Evolutionary conservation across 2,329 filamentous ascomycete species (phyloP).

Genomic region (Xylariaceae sp.): DNA sequence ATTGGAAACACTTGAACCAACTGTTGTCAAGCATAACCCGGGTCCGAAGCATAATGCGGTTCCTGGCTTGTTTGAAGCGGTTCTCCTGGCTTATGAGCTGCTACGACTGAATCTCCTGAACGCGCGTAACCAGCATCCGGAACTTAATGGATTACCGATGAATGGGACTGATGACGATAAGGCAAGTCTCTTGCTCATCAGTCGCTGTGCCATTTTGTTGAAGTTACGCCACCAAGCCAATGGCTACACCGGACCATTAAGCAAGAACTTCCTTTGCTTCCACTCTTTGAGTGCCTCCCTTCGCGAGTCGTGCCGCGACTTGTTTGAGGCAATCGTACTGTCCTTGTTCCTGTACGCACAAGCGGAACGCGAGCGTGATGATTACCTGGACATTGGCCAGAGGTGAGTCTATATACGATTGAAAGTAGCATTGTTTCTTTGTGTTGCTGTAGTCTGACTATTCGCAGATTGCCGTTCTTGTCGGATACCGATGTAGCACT

Average conservation of each 20-base stretch:
- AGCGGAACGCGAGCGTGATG: conserved; percentile 62
- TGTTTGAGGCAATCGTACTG: conserved; percentile 76
- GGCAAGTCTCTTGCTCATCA: conserved; percentile 72
- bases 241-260: conserved; percentile 91
- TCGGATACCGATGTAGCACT: conserved; percentile 68
- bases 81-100: conserved; percentile 80
- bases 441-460: conserved; percentile 15
- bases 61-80: conserved; percentile 63
- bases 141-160: conserved; percentile 51
- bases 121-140: conserved; percentile 54
- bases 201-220: conserved; percentile 76
- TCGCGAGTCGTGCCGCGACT: conserved; percentile 70
- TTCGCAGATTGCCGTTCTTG: conserved; percentile 57
- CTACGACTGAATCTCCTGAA: conserved; percentile 74
- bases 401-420: conserved; percentile 44
- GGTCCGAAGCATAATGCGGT: conserved; percentile 36
- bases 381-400: conserved; percentile 64
- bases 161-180: conserved; percentile 66
- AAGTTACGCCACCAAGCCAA: conserved; percentile 77
- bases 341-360: conserved; percentile 79
- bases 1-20: conserved; percentile 56
- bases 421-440: conserved; percentile 1
- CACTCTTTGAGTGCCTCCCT: conserved; percentile 77
- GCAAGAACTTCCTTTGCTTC: conserved; percentile 82
- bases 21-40: conserved; percentile 38